Base-by-base conservation (phyloP, 495 filamentous ascomycete species). In the Cetradonia linearis region DNA sequence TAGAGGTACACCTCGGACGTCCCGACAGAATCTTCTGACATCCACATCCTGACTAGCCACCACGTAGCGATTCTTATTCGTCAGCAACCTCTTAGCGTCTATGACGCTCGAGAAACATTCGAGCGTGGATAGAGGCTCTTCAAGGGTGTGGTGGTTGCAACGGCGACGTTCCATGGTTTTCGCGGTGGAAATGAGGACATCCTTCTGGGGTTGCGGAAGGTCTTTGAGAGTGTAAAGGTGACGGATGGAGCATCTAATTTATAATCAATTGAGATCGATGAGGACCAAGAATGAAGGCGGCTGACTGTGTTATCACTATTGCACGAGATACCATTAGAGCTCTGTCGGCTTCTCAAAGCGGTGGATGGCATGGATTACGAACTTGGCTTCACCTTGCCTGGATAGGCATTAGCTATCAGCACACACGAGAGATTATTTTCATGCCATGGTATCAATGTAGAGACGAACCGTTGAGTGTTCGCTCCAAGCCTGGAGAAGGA, bases 11-110 rank as follows among this genome's bases (percentile, higher is more conserved):
- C 91, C 91, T 34, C 84, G 81, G n/a, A 88, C 71, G 3, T 69
- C 69, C 48, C 84, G 70, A 66, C 88, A 74, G 36, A 65, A 66
- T 57, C 74, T 72, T 55, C 86, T 68, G 11, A 86, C 72, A 30
- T 79, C 78, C 11, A 77, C 70, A 59, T 84, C 81, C 68, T 89
- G 88, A 27, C 81, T 88, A 8, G 91, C 91, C 27, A 96, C 85
- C 25, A 91, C 85, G 71, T 96, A 97, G 54, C 91, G 80, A 68
- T 96, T 84, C 68, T 91, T 95, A 69, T 99, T 99, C 66, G 81
- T 80, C 25, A 77, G 76, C 60, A 74, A 81, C 20, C 73, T 69
- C 64, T 86, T 86, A 0, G 88, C 86, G 65, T 89, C 89, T 1
- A 96, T 83, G 5, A 93, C 83, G 0, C 80, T 84, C 50, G 81